Base-by-base conservation (phyloP, 1,284 basidiomycete species). In the Fistulina hepatica region DNA sequence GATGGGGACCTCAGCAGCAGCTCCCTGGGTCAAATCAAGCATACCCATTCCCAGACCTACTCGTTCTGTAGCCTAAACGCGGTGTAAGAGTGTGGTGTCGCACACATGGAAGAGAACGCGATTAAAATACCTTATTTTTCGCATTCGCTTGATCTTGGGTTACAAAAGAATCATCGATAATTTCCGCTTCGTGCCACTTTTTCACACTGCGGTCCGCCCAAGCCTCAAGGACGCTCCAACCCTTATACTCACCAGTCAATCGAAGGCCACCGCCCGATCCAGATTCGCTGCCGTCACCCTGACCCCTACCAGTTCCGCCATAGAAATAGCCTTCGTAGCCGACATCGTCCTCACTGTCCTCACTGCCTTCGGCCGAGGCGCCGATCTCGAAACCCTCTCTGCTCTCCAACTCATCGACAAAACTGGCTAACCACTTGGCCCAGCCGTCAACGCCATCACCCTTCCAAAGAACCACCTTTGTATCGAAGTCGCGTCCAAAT, bases 401-500 rank as follows among this genome's bases (percentile, higher is more conserved):
- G 34, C 64, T 76, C 63, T 97, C 94, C 19, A 98, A 59, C 44
- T 97, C 92, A 32, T 98, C 94, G 3, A 80, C 91, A 53, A 97
- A 94, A 34, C 68, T 70, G n/a, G 90, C 79, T 25, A 98, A 61
- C 85, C 92, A 98, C 52, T 81, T 81, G 23, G 86, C 94, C 94
- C 95, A 98, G 4, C 94, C 94, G 9, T 76, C 80, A 24, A 75
- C 69, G 12, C 93, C 92, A 45, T 97, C 92, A 5, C 91, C 92
- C 41, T 73, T 70, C 77, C 83, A 93, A 36, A 97, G 67, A 22
- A 97, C 94, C 27, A 97, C 88, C 58, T 98, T 98, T 17, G 91
- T 88, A 59, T 98, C 94, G 59, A 98, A 97, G 56, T 98, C 94
- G 37, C 94, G 75, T 10, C 94, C 94, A 58, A 97, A 98, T 34